phyloP scores from a whole-genome alignment of 768 basidiomycete genomes.

The Filobasidium floriforme region DNA sequence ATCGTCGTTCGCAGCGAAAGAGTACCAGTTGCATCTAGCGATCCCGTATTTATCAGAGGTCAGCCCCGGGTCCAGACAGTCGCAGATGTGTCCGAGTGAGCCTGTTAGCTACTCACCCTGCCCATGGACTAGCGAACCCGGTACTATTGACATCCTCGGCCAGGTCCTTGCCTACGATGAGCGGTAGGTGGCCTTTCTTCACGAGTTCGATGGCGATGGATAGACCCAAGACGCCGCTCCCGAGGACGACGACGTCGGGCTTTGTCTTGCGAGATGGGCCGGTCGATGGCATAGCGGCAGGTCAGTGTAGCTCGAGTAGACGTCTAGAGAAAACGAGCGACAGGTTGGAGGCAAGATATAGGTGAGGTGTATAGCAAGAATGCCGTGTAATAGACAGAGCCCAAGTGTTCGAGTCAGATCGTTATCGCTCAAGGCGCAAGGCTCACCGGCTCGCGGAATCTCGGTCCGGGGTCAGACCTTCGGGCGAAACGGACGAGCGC shows the following conservation, averaged over 20 bases:
- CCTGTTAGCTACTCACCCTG: slow-evolving; percentile 30
- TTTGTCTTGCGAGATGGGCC: neutral
- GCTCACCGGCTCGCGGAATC: too few relatives aligned
- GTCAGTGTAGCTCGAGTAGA: too few relatives aligned
- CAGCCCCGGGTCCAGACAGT: neutral
- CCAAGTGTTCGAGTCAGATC: too few relatives aligned
- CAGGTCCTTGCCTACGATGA: slow-evolving; percentile 42
- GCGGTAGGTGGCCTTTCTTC: slow-evolving; percentile 27
- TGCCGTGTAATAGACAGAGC: too few relatives aligned
- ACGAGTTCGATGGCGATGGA: slow-evolving; percentile 38
- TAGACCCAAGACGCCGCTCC: slow-evolving; percentile 44
- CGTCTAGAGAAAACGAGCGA: too few relatives aligned
- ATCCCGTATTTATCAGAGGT: neutral
- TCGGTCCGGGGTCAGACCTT: too few relatives aligned
- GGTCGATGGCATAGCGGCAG: too few relatives aligned
- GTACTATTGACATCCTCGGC: slow-evolving; percentile 37
- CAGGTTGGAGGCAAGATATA: too few relatives aligned
- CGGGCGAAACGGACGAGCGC: too few relatives aligned
- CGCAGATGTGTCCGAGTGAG: neutral
- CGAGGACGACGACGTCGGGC: slow-evolving; percentile 37
- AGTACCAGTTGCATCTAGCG: slow-evolving; percentile 40
- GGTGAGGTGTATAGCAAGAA: too few relatives aligned
- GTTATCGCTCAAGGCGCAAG: too few relatives aligned
- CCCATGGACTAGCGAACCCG: slow-evolving; percentile 46
- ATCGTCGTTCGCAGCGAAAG: slow-evolving; percentile 29